These are phyloP conservation scores for Lunasporangiospora selenospora DNA, from an alignment of 192 early-diverging fungal species.

Conservation along the genomic window DNA sequence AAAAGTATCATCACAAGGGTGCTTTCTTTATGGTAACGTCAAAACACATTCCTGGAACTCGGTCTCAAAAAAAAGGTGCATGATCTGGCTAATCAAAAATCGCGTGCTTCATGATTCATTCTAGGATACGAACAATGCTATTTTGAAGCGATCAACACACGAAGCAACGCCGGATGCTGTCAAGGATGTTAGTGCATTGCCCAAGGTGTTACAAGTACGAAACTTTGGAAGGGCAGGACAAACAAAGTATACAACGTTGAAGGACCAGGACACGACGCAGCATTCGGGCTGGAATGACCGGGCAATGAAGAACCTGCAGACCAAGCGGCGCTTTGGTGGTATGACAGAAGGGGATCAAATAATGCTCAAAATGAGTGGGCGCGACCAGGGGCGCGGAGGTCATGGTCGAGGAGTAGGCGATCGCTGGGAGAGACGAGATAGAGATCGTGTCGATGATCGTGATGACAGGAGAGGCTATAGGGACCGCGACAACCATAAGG, in stretches of 20 bases:
- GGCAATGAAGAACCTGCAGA: slow-evolving; percentile 13
- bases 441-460: neutral
- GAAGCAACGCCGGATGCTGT: slow-evolving; percentile 69
- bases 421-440: neutral
- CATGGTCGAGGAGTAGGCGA: neutral
- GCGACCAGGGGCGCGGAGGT: slow-evolving; percentile 16
- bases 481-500: slow-evolving; percentile 3
- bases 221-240: slow-evolving; percentile 87
- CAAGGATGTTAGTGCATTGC: slow-evolving; percentile 68
- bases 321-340: slow-evolving; percentile 21
- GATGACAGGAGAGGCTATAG: slow-evolving; percentile 6
- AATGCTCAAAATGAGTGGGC: slow-evolving; percentile 14
- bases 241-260: slow-evolving; percentile 90
- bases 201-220: slow-evolving; percentile 90
- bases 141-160: slow-evolving; percentile 72
- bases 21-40: slow-evolving; percentile 76
- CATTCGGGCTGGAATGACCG: slow-evolving; percentile 41
- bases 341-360: slow-evolving; percentile 35
- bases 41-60: too few relatives aligned
- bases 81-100: neutral
- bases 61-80: neutral
- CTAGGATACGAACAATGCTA: slow-evolving; percentile 57
- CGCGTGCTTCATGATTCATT: slow-evolving; percentile 4
- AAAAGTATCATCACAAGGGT: slow-evolving; percentile 91
- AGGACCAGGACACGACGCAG: slow-evolving; percentile 81